phyloP scores from a whole-genome alignment of 257 asterid species.

The Fraxinus americana region DNA sequence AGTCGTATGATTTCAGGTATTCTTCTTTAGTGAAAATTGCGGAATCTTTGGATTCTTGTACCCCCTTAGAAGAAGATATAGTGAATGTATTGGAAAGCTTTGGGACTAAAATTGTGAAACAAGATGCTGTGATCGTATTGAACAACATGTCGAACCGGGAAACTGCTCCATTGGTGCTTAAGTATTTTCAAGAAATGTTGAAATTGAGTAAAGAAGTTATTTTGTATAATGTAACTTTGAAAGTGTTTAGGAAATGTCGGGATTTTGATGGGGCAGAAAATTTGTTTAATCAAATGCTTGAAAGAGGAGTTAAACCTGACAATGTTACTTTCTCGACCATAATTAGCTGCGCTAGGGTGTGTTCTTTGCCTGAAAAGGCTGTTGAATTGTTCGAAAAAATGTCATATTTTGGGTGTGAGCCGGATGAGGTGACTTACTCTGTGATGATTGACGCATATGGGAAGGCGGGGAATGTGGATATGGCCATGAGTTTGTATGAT shows the following conservation, averaged over 20 bases:
- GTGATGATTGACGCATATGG: slow-evolving; percentile 91
- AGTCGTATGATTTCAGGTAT: slow-evolving; percentile 62
- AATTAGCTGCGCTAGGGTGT: slow-evolving; percentile 83
- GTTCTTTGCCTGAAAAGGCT: slow-evolving; percentile 71
- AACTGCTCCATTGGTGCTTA: slow-evolving; percentile 50
- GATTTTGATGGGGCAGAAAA: slow-evolving; percentile 59
- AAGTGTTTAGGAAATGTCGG: slow-evolving; percentile 58
- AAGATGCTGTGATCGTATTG: slow-evolving; percentile 66
- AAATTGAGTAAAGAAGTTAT: slow-evolving; percentile 38
- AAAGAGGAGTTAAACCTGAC: slow-evolving; percentile 73
- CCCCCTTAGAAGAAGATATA: slow-evolving; percentile 47
- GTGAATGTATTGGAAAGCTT: slow-evolving; percentile 35
- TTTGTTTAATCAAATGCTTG: slow-evolving; percentile 60
- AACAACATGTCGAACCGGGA: slow-evolving; percentile 73
- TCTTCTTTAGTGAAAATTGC: slow-evolving; percentile 56
- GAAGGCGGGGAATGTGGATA: slow-evolving; percentile 67
- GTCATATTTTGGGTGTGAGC: slow-evolving; percentile 69
- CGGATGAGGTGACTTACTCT: slow-evolving; percentile 70
- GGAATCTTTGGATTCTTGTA: slow-evolving; percentile 57
- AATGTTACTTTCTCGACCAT: slow-evolving; percentile 79
- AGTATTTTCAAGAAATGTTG: slow-evolving; percentile 50
- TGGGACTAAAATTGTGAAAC: slow-evolving; percentile 48
- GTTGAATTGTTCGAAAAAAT: slow-evolving; percentile 90
- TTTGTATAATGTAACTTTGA: slow-evolving; percentile 78
- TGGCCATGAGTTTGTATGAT: slow-evolving; percentile 77